Percentiles rank a stretch among this genome's conserved stretches.
phyloP scores from a whole-genome alignment of 1,139 yeast species.

The Yamadazyma pseudoaaseri region DNA sequence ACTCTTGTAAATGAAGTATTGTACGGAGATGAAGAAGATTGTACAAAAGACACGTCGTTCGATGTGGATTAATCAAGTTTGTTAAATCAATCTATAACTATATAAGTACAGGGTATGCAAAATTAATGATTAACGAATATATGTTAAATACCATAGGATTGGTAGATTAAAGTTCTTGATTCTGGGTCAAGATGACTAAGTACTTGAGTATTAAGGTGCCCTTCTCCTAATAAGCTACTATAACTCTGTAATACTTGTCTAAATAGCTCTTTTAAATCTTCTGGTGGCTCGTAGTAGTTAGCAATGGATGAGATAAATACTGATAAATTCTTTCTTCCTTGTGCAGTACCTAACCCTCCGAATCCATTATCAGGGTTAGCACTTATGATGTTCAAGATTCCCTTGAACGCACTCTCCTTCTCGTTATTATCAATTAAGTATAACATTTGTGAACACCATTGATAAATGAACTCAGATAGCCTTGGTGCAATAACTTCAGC shows the following conservation, averaged over 20 bases:
- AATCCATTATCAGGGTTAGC: slow-evolving; percentile 65
- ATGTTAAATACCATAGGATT: slow-evolving; percentile 22
- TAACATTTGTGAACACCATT: slow-evolving; percentile 69
- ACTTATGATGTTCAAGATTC: slow-evolving; percentile 67
- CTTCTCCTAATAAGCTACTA: slow-evolving; percentile 48
- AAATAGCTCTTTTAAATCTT: slow-evolving; percentile 43
- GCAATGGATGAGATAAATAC: slow-evolving; percentile 66
- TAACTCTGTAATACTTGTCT: slow-evolving; percentile 46
- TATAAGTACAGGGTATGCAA: not conserved
- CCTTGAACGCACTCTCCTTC: slow-evolving; percentile 75
- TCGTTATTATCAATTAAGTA: slow-evolving; percentile 73
- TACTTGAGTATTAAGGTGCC: slow-evolving; percentile 31
- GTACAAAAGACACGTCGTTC: slow-evolving; percentile 2
- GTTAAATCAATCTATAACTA: not conserved
- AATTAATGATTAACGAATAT: too few relatives aligned
- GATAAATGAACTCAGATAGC: slow-evolving; percentile 52
- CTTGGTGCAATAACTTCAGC: slow-evolving; percentile 55
- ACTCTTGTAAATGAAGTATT: slow-evolving; percentile 68
- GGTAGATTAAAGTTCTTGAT: slow-evolving; percentile 22
- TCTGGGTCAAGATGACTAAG: slow-evolving; percentile 33
- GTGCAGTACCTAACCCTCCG: slow-evolving; percentile 45
- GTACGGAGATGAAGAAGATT: slow-evolving; percentile 21
- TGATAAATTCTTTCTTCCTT: slow-evolving; percentile 49
- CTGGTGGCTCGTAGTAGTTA: slow-evolving; percentile 53
- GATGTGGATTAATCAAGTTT: slow-evolving; percentile 4